Percentiles rank a stretch among this genome's conserved stretches.
Evolutionary conservation across 305 asterid genomes (phyloP).

Genomic region (Striga hermonthica): DNA sequence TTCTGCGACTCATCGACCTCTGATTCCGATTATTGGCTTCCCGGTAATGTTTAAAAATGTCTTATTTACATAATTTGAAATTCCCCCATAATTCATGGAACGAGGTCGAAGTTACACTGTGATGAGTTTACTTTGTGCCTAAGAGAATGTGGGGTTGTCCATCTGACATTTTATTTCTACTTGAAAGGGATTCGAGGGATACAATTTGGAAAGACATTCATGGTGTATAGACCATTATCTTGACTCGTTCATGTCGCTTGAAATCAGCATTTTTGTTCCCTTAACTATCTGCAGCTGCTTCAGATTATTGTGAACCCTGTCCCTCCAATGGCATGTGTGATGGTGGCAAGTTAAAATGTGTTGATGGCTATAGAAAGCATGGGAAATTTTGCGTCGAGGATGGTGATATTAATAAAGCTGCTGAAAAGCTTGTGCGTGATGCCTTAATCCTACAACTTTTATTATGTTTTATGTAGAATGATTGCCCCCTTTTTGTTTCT

Average conservation of each 20-base stretch:
- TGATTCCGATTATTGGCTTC: conserved; percentile 35
- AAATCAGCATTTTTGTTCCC: conserved; percentile 22
- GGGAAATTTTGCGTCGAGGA: conserved; percentile 74
- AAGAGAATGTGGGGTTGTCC: neutral
- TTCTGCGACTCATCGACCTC: conserved; percentile 47
- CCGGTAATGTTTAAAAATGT: conserved; percentile 40
- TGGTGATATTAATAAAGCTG: conserved; percentile 55
- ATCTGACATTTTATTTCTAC: conserved; percentile 1
- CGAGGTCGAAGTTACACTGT: conserved; percentile 1
- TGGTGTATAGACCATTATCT: conserved; percentile 14
- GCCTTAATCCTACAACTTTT: conserved; percentile 18
- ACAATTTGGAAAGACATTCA: neutral
- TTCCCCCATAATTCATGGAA: conserved; percentile 3
- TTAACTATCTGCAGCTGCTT: conserved; percentile 26
- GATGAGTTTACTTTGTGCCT: conserved; percentile 5
- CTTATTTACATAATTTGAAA: neutral
- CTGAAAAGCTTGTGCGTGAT: conserved; percentile 56
- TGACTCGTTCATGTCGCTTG: conserved; percentile 17
- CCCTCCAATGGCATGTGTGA: conserved; percentile 70
- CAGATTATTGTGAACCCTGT: conserved; percentile 77
- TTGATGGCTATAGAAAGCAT: conserved; percentile 50
- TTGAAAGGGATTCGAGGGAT: conserved; percentile 12
- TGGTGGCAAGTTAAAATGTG: conserved; percentile 73
- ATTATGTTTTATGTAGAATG: conserved; percentile 9
- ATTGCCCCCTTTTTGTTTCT: conserved; percentile 5